These are phyloP conservation scores for Panus rudis DNA, from an alignment of 768 basidiomycete genomes.

Conservation along the genomic window DNA sequence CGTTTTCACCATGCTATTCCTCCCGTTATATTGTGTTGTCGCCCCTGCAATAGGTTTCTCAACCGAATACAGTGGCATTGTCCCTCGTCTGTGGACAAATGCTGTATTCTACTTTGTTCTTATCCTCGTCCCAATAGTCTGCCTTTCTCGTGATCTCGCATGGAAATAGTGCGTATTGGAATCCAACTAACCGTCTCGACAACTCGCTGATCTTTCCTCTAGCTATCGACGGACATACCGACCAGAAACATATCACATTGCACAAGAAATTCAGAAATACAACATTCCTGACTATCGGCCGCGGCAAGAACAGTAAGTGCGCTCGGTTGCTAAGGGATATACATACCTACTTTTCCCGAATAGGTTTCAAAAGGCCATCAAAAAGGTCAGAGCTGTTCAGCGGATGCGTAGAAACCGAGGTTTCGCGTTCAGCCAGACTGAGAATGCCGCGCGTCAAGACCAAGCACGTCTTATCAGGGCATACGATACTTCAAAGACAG, in stretches of 20 bases:
- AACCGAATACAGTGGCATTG: slow-evolving; percentile 82
- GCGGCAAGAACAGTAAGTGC: slow-evolving; percentile 87
- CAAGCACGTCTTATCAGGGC: slow-evolving; percentile 81
- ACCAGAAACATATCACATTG: slow-evolving; percentile 94
- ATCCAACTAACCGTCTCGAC: neutral
- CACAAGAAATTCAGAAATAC: slow-evolving; percentile 98
- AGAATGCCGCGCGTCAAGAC: slow-evolving; percentile 78
- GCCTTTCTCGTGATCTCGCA: slow-evolving; percentile 79
- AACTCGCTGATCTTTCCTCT: slow-evolving; percentile 7
- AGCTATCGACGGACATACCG: slow-evolving; percentile 89
- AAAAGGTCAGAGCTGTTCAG: slow-evolving; percentile 98
- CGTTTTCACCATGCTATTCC: slow-evolving; percentile 90
- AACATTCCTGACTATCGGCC: slow-evolving; percentile 96
- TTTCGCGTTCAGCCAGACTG: slow-evolving; percentile 97
- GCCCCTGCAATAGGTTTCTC: slow-evolving; percentile 88
- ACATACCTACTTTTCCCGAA: neutral
- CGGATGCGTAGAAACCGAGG: slow-evolving; percentile 94
- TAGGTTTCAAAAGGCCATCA: slow-evolving; percentile 98
- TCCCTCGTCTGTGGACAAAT: slow-evolving; percentile 85
- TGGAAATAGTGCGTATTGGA: slow-evolving; percentile 88
- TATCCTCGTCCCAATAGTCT: slow-evolving; percentile 75
- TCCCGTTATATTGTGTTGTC: slow-evolving; percentile 84
- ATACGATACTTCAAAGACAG: slow-evolving; percentile 78
- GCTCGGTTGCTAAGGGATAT: slow-evolving; percentile 5
- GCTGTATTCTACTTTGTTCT: slow-evolving; percentile 87